These are phyloP conservation scores for Trichoderma parareesei DNA, from an alignment of 495 filamentous ascomycete genomes.

Conservation along the genomic window DNA sequence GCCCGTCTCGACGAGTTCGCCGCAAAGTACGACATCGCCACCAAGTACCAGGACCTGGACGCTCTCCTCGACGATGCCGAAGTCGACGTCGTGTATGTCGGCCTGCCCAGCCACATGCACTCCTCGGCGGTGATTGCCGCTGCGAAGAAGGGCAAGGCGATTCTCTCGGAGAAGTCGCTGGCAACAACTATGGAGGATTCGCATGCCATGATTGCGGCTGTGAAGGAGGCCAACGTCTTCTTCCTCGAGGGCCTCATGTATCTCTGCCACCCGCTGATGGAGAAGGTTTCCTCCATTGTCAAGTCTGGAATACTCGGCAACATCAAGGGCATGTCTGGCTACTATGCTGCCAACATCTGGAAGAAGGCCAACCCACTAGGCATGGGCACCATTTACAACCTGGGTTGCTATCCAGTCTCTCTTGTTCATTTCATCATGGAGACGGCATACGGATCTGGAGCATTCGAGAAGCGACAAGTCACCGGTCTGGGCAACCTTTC, in stretches of 20 bases:
- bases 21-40: constrained; percentile 7
- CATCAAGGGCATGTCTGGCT: constrained; percentile 4
- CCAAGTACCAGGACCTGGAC: constrained; percentile 2
- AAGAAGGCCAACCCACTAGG: constrained; percentile 5
- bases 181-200: not conserved
- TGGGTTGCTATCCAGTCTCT: constrained; percentile 1
- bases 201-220: constrained; percentile 4
- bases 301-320: not conserved
- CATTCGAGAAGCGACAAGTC: not conserved
- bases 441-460: not conserved
- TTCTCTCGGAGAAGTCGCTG: constrained; percentile 3
- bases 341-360: constrained; percentile 7
- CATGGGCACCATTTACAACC: constrained; percentile 3
- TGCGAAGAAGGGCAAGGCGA: not conserved
- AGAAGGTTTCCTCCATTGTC: not conserved
- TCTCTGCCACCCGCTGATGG: not conserved
- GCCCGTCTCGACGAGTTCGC: not conserved
- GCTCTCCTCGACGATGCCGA: constrained; percentile 1
- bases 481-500: not conserved
- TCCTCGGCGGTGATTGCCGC: constrained; percentile 1
- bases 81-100: not conserved
- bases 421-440: constrained; percentile 4
- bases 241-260: constrained; percentile 3
- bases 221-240: not conserved
- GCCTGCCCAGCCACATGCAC: constrained; percentile 3